Conservation (phyloP, 73 alveolate species). For the Uronychia binucleata region DNA sequence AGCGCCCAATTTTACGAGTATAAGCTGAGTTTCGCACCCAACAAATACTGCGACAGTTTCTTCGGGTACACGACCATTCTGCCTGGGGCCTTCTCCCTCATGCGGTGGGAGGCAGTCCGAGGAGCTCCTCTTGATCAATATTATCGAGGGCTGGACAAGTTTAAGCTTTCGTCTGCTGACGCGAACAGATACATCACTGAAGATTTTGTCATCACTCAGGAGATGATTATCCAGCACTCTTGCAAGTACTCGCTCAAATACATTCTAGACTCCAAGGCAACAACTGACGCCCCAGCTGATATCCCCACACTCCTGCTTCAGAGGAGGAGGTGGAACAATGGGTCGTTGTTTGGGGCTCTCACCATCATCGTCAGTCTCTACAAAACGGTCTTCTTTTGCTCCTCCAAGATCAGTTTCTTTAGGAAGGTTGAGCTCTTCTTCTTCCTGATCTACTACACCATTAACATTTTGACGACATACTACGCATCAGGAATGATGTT, state of each 20-base stretch:
- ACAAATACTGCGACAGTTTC: slow-evolving; percentile 47
- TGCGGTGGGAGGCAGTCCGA: slow-evolving; percentile 57
- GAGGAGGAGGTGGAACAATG: slow-evolving; percentile 42
- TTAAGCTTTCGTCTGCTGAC: slow-evolving; percentile 37
- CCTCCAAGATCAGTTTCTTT: slow-evolving; percentile 5
- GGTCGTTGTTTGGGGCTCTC: slow-evolving; percentile 7
- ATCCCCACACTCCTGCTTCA: slow-evolving; percentile 33
- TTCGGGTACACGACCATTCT: slow-evolving; percentile 46
- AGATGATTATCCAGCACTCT: slow-evolving; percentile 28
- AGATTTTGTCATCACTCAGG: slow-evolving; percentile 67
- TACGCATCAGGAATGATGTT: slow-evolving; percentile 27
- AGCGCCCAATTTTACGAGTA: slow-evolving; percentile 47
- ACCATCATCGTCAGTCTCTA: neutral
- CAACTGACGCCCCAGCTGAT: slow-evolving; percentile 61
- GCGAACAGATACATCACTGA: slow-evolving; percentile 66
- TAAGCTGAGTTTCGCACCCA: slow-evolving; percentile 42
- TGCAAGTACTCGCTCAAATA: slow-evolving; percentile 19
- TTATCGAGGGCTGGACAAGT: slow-evolving; percentile 35
- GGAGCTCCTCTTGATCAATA: slow-evolving; percentile 51
- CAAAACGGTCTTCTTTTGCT: slow-evolving; percentile 1
- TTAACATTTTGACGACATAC: slow-evolving; percentile 19
- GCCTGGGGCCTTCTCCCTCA: slow-evolving; percentile 62
- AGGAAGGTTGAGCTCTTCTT: slow-evolving; percentile 25
- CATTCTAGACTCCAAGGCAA: slow-evolving; percentile 58
- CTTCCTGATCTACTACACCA: slow-evolving; percentile 21